phyloP scores from a whole-genome alignment of 2,329 filamentous ascomycete species.

The Hymenoscyphus infarciens region DNA sequence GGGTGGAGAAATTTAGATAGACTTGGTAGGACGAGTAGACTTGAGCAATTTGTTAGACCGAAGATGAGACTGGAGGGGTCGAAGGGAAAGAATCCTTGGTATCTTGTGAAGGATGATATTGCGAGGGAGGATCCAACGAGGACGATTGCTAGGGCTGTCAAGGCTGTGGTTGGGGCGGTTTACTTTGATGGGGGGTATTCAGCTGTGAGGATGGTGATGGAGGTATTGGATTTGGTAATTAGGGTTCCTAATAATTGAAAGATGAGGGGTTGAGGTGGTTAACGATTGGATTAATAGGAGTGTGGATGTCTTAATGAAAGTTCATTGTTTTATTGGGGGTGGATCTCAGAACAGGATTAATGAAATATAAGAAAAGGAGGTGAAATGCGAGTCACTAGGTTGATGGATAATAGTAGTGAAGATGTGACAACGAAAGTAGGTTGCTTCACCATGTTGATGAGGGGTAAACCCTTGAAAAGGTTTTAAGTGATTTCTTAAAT shows the following conservation, averaged over 20 bases:
- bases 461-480: no score
- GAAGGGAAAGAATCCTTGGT: conserved; percentile 14
- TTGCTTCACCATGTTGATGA: no score
- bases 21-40: not conserved
- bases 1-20: not conserved
- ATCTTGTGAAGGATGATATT: conserved; percentile 20
- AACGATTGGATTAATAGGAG: no score
- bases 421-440: no score
- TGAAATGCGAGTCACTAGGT: no score
- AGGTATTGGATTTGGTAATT: conserved; percentile 16
- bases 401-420: no score
- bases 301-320: not conserved
- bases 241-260: conserved; percentile 2
- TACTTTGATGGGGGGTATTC: conserved; percentile 27
- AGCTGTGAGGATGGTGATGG: conserved; percentile 19
- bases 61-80: not conserved
- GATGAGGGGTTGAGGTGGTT: no score
- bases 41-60: not conserved
- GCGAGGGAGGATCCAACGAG: conserved; percentile 16
- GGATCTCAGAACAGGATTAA: no score
- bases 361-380: no score
- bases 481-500: no score
- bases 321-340: no score
- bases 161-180: conserved; percentile 27
- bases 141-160: conserved; percentile 20